These are phyloP conservation scores for Yamadazyma laniorum DNA, from an alignment of 805 yeast species.

Conservation along the genomic window DNA sequence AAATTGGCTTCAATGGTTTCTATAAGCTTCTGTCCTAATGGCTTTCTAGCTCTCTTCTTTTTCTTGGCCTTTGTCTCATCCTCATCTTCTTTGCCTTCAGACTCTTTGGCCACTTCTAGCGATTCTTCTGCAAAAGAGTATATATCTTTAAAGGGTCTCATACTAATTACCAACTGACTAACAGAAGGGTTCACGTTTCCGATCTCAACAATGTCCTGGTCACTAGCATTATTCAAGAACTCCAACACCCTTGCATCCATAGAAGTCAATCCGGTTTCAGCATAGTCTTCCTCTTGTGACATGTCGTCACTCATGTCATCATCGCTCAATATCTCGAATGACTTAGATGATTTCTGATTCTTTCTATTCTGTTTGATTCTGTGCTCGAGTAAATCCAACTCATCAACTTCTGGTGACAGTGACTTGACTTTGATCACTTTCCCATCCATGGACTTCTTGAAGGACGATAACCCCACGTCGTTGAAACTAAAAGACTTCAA, in stretches of 20 bases:
- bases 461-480: slow-evolving; percentile 5
- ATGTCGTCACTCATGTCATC: slow-evolving; percentile 49
- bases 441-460: slow-evolving; percentile 11
- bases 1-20: slow-evolving; percentile 69
- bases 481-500: slow-evolving; percentile 13
- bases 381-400: slow-evolving; percentile 40
- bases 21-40: slow-evolving; percentile 71
- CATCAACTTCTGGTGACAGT: slow-evolving; percentile 21
- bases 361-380: slow-evolving; percentile 33
- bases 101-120: slow-evolving; percentile 32
- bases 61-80: slow-evolving; percentile 17
- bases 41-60: slow-evolving; percentile 42
- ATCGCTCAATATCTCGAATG: slow-evolving; percentile 38
- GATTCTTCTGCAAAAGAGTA: slow-evolving; percentile 58
- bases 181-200: slow-evolving; percentile 65
- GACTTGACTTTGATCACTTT: slow-evolving; percentile 6
- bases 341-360: slow-evolving; percentile 15
- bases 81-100: slow-evolving; percentile 10
- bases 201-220: slow-evolving; percentile 75
- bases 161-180: slow-evolving; percentile 61
- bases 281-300: slow-evolving; percentile 45
- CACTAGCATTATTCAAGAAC: slow-evolving; percentile 76
- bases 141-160: slow-evolving; percentile 68
- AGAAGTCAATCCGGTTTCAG: slow-evolving; percentile 36
- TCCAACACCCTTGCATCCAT: slow-evolving; percentile 68